These are phyloP conservation scores for Cutaneotrichosporon sp. DNA, from an alignment of 1,284 basidiomycete species.

Conservation along the genomic window DNA sequence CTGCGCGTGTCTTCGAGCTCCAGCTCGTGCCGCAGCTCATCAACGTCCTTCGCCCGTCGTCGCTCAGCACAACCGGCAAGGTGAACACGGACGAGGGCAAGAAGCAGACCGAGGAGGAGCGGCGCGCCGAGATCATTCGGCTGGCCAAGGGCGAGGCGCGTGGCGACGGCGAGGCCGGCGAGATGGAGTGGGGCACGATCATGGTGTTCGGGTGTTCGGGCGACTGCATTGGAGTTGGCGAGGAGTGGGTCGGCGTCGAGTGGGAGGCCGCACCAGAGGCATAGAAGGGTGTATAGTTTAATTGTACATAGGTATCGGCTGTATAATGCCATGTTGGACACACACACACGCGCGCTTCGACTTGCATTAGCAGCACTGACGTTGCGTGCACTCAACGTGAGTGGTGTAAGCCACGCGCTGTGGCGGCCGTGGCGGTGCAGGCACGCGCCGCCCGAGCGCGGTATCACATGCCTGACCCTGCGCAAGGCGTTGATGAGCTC, in stretches of 20 bases:
- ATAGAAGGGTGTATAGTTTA: not conserved
- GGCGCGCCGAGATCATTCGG: slow-evolving; percentile 42
- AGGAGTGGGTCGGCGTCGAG: slow-evolving; percentile 55
- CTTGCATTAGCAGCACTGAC: not conserved
- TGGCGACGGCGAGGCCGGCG: slow-evolving; percentile 30
- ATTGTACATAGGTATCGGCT: not conserved
- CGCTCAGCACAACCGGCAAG: slow-evolving; percentile 28
- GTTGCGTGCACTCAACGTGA: not conserved
- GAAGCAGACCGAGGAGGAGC: slow-evolving; percentile 40
- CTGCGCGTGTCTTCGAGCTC: slow-evolving; percentile 50
- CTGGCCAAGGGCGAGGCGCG: slow-evolving; percentile 32
- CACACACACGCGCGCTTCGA: too few relatives aligned
- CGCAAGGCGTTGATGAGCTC: not conserved
- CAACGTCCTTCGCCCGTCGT: slow-evolving; percentile 39
- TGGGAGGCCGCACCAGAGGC: not conserved
- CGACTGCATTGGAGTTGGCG: slow-evolving; percentile 51
- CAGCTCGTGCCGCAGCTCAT: slow-evolving; percentile 54
- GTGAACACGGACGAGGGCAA: not conserved
- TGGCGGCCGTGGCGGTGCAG: not conserved
- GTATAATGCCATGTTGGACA: slow-evolving; percentile 2
- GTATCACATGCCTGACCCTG: not conserved
- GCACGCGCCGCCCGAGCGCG: not conserved
- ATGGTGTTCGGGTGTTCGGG: slow-evolving; percentile 51
- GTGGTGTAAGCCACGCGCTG: not conserved
- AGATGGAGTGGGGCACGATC: slow-evolving; percentile 55